Conservation (phyloP, 495 filamentous ascomycete genomes). For the Bryoglossum gracile region DNA sequence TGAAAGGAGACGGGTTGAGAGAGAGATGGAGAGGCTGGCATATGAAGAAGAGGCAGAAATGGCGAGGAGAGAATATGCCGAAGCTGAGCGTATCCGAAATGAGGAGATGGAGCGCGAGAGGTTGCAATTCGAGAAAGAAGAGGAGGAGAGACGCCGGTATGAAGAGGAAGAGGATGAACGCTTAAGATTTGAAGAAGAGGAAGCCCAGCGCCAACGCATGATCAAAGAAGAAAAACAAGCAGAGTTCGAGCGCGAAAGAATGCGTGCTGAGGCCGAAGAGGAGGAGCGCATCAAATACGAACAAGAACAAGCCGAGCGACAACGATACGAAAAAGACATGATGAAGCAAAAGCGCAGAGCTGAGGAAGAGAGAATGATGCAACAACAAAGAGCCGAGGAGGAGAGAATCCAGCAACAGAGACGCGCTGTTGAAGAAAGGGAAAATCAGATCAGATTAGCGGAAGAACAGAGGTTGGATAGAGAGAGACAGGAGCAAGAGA, state of each 20-base stretch:
- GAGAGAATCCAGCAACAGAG: neutral
- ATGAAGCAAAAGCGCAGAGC: neutral
- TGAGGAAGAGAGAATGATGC: neutral
- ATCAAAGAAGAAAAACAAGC: too few species aligned
- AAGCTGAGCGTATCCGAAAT: neutral
- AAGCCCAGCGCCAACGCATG: neutral
- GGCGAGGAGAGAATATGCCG: neutral
- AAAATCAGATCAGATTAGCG: too few species aligned
- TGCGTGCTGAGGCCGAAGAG: neutral
- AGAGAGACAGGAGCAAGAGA: too few species aligned
- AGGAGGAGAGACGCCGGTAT: neutral
- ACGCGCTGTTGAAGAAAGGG: neutral
- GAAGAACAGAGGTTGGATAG: too few species aligned
- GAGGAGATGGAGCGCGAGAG: neutral
- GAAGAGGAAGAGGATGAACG: neutral
- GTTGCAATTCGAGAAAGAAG: neutral
- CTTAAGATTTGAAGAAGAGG: neutral
- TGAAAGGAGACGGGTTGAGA: neutral
- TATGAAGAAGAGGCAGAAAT: neutral
- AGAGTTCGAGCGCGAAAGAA: neutral
- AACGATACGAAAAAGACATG: neutral
- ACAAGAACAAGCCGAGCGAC: neutral
- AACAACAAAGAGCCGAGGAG: neutral
- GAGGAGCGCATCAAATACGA: neutral
- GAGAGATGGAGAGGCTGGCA: neutral